A percentile compares a stretch with the other conserved stretches of the same genome.
Conservation (phyloP, 805 yeast genomes). For the Candida andamanensis region DNA sequence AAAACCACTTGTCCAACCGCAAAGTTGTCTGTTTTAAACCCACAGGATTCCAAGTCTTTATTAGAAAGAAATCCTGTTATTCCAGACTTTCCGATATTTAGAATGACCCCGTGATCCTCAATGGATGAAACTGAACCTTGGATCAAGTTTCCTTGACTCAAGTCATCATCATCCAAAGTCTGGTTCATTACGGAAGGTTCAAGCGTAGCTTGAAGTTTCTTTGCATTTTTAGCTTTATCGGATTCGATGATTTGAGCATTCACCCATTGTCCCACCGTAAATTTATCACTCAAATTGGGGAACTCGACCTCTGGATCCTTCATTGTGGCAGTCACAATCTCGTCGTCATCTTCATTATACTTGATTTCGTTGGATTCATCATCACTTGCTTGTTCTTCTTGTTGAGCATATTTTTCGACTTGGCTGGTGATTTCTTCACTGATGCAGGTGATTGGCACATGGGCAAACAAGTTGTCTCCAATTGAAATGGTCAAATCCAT, state of each 20-base stretch:
- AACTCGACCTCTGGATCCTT: conserved; percentile 26
- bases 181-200: conserved; percentile 73
- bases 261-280: conserved; percentile 78
- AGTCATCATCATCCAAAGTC: conserved; percentile 57
- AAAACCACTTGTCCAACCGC: conserved; percentile 67
- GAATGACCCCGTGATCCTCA: conserved; percentile 88
- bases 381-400: conserved; percentile 35
- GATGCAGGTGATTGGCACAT: conserved; percentile 66
- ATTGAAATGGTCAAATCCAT: conserved; percentile 65
- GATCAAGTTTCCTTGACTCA: conserved; percentile 53
- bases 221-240: conserved; percentile 37
- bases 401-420: conserved; percentile 50
- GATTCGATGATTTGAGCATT: conserved; percentile 68
- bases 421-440: conserved; percentile 56
- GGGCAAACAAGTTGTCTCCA: conserved; percentile 79
- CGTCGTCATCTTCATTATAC: conserved; percentile 34
- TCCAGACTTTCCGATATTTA: conserved; percentile 60
- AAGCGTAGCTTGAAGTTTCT: conserved; percentile 63
- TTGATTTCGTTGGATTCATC: conserved; percentile 23
- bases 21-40: conserved; percentile 21
- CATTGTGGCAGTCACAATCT: conserved; percentile 18
- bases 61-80: conserved; percentile 70
- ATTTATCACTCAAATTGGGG: conserved; percentile 52
- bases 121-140: conserved; percentile 75
- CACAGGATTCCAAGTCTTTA: conserved; percentile 48